Percentiles rank a stretch among this genome's conserved stretches.
phyloP scores from a whole-genome alignment of 2,329 filamentous ascomycete genomes.

The Cytospora mali region DNA sequence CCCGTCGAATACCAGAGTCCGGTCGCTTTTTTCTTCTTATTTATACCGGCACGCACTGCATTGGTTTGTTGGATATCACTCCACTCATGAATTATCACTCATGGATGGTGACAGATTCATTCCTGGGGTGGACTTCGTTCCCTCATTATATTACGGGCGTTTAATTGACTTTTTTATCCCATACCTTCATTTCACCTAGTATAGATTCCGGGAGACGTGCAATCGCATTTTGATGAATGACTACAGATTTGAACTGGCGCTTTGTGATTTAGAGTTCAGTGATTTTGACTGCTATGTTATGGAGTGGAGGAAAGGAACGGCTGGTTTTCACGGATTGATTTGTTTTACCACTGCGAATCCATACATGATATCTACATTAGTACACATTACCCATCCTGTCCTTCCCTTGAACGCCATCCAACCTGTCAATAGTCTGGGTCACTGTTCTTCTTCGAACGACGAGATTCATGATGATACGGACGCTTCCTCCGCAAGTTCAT shows the following conservation, averaged over 20 bases:
- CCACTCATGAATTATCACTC: constrained; percentile 4
- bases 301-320: too few species aligned
- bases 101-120: constrained; percentile 1
- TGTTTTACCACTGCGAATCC: background rate
- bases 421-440: background rate
- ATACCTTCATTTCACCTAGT: background rate
- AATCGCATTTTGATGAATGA: background rate
- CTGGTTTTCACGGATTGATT: too few species aligned
- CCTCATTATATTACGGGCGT: constrained; percentile 31
- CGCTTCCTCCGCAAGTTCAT: background rate
- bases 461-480: background rate
- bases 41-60: constrained; percentile 10
- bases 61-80: constrained; percentile 15
- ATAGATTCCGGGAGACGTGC: background rate
- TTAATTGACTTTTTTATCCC: constrained; percentile 27
- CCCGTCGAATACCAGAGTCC: constrained; percentile 23
- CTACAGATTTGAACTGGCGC: background rate
- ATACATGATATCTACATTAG: background rate
- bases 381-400: background rate
- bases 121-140: constrained; percentile 11
- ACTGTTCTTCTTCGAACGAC: background rate
- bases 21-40: too few species aligned
- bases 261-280: background rate
- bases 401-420: background rate
- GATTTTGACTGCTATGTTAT: too few species aligned